Evolutionary conservation across 2,329 filamentous ascomycete species (phyloP).

Genomic region (Dactylella cylindrospora): DNA sequence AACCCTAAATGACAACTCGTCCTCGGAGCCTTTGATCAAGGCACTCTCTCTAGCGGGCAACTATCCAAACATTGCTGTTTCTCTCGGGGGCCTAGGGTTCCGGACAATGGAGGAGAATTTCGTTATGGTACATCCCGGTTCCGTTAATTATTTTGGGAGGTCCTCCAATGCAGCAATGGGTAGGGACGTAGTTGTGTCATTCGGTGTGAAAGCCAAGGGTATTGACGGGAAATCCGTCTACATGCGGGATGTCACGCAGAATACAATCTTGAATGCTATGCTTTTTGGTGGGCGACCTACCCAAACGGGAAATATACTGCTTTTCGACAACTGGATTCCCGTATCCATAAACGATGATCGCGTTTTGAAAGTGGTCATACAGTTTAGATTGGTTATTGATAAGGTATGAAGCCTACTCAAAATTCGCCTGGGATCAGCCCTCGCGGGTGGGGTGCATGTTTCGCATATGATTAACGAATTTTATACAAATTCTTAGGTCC

Average conservation of each 20-base stretch:
- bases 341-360: constrained; percentile 33
- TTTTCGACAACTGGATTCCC: constrained; percentile 48
- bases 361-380: constrained; percentile 26
- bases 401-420: constrained; percentile 14
- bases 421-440: too few species aligned
- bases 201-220: constrained; percentile 47
- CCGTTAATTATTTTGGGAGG: constrained; percentile 46
- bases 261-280: constrained; percentile 45
- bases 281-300: constrained; percentile 47
- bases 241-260: constrained; percentile 47
- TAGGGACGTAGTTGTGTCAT: constrained; percentile 46
- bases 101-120: constrained; percentile 49
- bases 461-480: too few species aligned
- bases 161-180: constrained; percentile 18
- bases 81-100: constrained; percentile 45
- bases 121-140: constrained; percentile 49
- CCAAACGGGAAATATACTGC: constrained; percentile 28
- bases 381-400: constrained; percentile 34
- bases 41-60: constrained; percentile 55
- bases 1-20: constrained; percentile 55
- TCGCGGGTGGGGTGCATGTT: too few species aligned
- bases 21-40: constrained; percentile 55
- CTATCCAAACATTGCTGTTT: constrained; percentile 55
- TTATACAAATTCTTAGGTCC: constrained; percentile 1
- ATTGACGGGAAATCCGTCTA: constrained; percentile 47